A percentile compares a stretch with the other conserved stretches of the same genome.
Evolutionary conservation across 2,329 filamentous ascomycete species (phyloP).

Genomic region (Scolecobasidium constrictum): DNA sequence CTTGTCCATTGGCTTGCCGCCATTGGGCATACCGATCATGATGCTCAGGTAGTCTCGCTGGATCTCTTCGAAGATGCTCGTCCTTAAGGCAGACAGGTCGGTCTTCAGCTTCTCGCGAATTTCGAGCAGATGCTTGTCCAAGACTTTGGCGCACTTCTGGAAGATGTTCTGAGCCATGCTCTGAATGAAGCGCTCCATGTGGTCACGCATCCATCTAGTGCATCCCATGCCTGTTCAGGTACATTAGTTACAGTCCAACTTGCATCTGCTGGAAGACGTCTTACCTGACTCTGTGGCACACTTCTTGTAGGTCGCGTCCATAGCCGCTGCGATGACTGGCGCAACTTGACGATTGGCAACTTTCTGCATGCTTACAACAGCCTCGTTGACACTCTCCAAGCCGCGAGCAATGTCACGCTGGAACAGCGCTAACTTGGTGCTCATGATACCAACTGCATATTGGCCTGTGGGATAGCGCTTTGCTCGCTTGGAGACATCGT

Average conservation of each 20-base stretch:
- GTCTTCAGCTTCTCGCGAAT: conserved; percentile 34
- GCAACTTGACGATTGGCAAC: conserved; percentile 44
- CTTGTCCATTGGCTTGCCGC: conserved; percentile 6
- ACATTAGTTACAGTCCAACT: conserved; percentile 1
- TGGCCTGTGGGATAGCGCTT: conserved; percentile 26
- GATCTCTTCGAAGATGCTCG: conserved; percentile 32
- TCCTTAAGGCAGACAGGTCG: conserved; percentile 31
- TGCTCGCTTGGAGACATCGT: conserved; percentile 28
- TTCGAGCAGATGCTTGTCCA: conserved; percentile 27
- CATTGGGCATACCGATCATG: conserved; percentile 16
- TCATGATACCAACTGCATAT: conserved; percentile 29
- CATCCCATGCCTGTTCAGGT: conserved; percentile 31
- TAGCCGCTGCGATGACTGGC: conserved; percentile 34
- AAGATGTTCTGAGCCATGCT: conserved; percentile 38
- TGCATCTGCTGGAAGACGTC: conserved; percentile 3
- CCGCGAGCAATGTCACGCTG: conserved; percentile 29
- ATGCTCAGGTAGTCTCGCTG: conserved; percentile 26
- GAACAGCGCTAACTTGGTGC: conserved; percentile 32
- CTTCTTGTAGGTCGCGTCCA: conserved; percentile 35
- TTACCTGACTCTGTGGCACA: conserved; percentile 35
- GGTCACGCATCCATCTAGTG: conserved; percentile 41
- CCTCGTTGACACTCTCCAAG: conserved; percentile 19
- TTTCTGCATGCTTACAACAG: conserved; percentile 36
- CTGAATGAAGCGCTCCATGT: conserved; percentile 37
- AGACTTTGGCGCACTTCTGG: conserved; percentile 28